Conservation (phyloP, 2,329 filamentous ascomycete species). For the Waltergamsia citrina region DNA sequence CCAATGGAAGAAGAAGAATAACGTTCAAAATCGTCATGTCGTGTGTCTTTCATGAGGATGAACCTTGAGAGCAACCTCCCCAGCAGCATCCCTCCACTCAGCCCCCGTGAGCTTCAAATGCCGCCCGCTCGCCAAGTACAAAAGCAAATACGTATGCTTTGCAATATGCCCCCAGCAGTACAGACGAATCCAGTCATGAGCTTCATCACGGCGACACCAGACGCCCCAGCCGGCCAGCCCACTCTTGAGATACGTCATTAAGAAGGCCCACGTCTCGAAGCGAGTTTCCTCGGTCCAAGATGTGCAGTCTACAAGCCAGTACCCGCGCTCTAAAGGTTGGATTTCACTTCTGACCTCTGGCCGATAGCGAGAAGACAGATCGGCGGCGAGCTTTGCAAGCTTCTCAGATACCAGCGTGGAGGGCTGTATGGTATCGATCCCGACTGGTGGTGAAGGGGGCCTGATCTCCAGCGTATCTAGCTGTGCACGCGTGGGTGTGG, state of each 20-base stretch:
- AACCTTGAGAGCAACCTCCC: constrained; percentile 37
- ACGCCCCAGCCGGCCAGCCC: constrained; percentile 60
- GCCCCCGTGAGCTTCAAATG: constrained; percentile 47
- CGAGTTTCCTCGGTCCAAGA: constrained; percentile 41
- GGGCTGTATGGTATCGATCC: constrained; percentile 31
- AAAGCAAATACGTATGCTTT: constrained; percentile 62
- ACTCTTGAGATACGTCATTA: constrained; percentile 48
- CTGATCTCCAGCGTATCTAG: constrained; percentile 35
- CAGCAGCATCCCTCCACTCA: constrained; percentile 58
- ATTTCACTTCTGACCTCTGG: constrained; percentile 25
- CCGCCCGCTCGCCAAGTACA: constrained; percentile 64
- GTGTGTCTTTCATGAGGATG: constrained; percentile 7
- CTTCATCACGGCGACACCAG: constrained; percentile 39
- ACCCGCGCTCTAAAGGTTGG: constrained; percentile 60
- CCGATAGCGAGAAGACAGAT: constrained; percentile 41
- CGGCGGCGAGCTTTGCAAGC: constrained; percentile 39
- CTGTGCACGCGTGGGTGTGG: constrained; percentile 6
- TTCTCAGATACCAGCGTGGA: constrained; percentile 46
- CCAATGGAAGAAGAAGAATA: background rate
- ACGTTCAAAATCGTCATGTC: background rate
- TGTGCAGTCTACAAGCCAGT: constrained; percentile 59
- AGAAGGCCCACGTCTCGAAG: constrained; percentile 49
- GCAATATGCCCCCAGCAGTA: constrained; percentile 73
- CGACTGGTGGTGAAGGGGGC: constrained; percentile 43
- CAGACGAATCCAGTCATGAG: constrained; percentile 43